Base-by-base conservation (phyloP, 108 stramenopile species). In the Skeletonema costatum region DNA sequence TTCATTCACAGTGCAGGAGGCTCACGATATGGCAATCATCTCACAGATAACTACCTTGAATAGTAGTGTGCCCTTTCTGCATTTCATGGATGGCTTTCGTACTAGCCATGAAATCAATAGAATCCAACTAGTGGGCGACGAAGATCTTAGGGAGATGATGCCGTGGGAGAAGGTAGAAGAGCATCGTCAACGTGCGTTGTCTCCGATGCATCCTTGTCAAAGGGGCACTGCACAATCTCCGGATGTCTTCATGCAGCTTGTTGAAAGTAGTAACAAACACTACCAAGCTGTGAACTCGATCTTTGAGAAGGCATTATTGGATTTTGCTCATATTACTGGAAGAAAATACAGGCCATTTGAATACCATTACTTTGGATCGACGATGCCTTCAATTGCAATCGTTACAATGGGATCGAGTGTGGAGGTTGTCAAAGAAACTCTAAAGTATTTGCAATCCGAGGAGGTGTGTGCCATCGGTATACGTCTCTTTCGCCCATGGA, bases 41-140 rank as follows among this genome's bases (percentile, higher is more conserved):
- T 78, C 75, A 11, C 88, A 89, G 68, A 48, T 89, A 4, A 71
- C 84, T 13, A 89, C 88, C 14, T 64, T 89, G 68, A 87, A 87
- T 33, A 85, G 84, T 30, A 56, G 86, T n/a, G 84, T 89, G 6
- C 88, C 88, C 1, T 88, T 89, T 66, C 46, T 87, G 21, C 88
- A 89, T 56, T 89, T 89, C 59, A 84, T 89, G 76, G 88, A 89
- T 80, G 88, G 88, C 35, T 89, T 87, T 73, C 82, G 88, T 25
- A 89, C 88, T 9, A 80, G 78, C 48, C 88, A 89, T 59, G 88
- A 89, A 73, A 75, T 89, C 51, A 89, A 89, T 60, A 85, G 85
- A 61, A 89, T 89, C 61, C 30, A 48, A 11, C 46, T 89, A 12
- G 70, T 87, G 6, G 74, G 71, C 36, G 88, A 89, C 61, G 84